Percentiles rank a stretch among this genome's conserved stretches.
Evolutionary conservation across 2,329 filamentous ascomycete genomes (phyloP).

Genomic region (Endoconidiophora polonica): DNA sequence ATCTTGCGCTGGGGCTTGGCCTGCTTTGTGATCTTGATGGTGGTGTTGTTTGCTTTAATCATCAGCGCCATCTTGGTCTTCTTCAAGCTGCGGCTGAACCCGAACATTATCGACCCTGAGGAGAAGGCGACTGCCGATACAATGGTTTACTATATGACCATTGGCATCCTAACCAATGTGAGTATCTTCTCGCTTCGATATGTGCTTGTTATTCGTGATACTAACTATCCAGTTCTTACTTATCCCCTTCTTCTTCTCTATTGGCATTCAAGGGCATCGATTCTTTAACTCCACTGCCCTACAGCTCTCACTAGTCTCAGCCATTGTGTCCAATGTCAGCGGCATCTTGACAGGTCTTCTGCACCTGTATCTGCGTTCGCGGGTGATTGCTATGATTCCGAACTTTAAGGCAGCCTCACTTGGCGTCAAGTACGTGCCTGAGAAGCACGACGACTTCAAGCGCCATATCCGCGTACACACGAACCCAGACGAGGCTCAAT

Average conservation of each 20-base stretch:
- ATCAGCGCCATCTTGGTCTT: slow-evolving; percentile 37
- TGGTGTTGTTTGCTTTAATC: slow-evolving; percentile 33
- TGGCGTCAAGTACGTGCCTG: slow-evolving; percentile 1
- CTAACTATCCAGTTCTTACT: slow-evolving; percentile 31
- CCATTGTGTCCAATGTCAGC: slow-evolving; percentile 48
- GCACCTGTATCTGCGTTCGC: slow-evolving; percentile 50
- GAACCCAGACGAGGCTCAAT: background rate
- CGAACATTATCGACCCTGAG: slow-evolving; percentile 36
- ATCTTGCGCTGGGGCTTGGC: slow-evolving; percentile 42
- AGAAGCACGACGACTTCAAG: slow-evolving; percentile 8
- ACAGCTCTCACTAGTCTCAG: slow-evolving; percentile 43
- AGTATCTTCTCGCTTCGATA: slow-evolving; percentile 17
- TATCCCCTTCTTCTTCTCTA: slow-evolving; percentile 45
- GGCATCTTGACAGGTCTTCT: slow-evolving; percentile 48
- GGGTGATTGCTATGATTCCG: slow-evolving; percentile 27
- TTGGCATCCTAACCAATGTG: slow-evolving; percentile 42
- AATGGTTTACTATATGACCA: slow-evolving; percentile 50
- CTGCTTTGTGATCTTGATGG: slow-evolving; percentile 36
- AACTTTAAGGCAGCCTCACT: background rate
- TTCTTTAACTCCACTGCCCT: slow-evolving; percentile 25
- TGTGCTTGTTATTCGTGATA: background rate
- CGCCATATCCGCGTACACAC: slow-evolving; percentile 8
- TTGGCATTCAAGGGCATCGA: slow-evolving; percentile 28
- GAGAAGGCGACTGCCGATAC: slow-evolving; percentile 48
- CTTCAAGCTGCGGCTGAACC: slow-evolving; percentile 32